Evolutionary conservation across 768 basidiomycete genomes (phyloP).

Genomic region (Leccinum longicurvipes): DNA sequence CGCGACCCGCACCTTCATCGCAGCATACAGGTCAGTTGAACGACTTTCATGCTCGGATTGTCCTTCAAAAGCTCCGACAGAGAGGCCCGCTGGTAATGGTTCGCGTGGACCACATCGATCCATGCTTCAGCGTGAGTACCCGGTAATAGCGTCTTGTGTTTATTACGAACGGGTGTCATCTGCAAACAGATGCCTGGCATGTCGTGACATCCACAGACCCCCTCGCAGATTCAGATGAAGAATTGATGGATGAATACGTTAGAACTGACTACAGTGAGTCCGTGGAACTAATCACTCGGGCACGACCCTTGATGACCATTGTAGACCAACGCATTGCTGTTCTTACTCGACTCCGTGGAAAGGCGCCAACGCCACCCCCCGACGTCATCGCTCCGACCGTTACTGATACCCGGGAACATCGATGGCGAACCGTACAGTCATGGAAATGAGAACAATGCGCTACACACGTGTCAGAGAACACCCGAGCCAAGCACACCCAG

Average conservation of each 20-base stretch:
- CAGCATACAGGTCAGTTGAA: slow-evolving; percentile 23
- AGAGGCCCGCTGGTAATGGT: slow-evolving; percentile 11
- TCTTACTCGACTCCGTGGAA: slow-evolving; percentile 50
- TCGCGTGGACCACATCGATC: slow-evolving; percentile 34
- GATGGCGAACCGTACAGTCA: slow-evolving; percentile 38
- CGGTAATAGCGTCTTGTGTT: background rate
- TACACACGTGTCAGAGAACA: background rate
- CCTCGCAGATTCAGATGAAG: slow-evolving; percentile 70
- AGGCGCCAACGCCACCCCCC: slow-evolving; percentile 46
- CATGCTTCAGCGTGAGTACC: slow-evolving; percentile 44
- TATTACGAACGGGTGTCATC: background rate
- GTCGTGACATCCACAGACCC: slow-evolving; percentile 60
- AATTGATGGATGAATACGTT: slow-evolving; percentile 59
- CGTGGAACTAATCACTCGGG: background rate
- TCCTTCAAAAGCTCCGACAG: slow-evolving; percentile 13
- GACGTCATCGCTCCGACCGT: slow-evolving; percentile 8
- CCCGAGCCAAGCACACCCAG: background rate
- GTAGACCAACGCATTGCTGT: slow-evolving; percentile 52
- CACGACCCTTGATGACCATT: background rate
- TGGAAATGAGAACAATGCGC: slow-evolving; percentile 24
- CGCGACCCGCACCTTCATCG: slow-evolving; percentile 15
- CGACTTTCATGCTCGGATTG: background rate
- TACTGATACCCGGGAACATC: slow-evolving; percentile 29
- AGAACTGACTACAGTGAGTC: slow-evolving; percentile 64
- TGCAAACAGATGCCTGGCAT: slow-evolving; percentile 67